phyloP scores from a whole-genome alignment of 2,329 filamentous ascomycete genomes.

The Colletotrichum acutatum region DNA sequence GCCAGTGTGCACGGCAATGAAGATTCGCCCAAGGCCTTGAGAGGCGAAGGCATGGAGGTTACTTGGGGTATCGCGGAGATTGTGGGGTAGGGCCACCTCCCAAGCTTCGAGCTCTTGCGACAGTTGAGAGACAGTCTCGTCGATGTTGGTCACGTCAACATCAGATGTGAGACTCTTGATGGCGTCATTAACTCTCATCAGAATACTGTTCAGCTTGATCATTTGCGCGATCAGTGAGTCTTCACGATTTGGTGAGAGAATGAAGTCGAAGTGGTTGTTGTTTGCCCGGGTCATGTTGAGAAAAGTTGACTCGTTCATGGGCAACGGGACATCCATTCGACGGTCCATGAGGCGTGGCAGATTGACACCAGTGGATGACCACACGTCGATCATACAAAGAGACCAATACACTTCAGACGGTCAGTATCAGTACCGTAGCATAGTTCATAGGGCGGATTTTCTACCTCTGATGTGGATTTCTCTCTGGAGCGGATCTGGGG shows the following conservation, averaged over 20 bases:
- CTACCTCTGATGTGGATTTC: slow-evolving; percentile 48
- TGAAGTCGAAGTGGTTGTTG: slow-evolving; percentile 37
- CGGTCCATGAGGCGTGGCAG: slow-evolving; percentile 38
- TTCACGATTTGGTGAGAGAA: slow-evolving; percentile 35
- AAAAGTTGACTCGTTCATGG: slow-evolving; percentile 50
- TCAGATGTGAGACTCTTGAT: slow-evolving; percentile 36
- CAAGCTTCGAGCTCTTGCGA: slow-evolving; percentile 48
- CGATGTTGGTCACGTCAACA: slow-evolving; percentile 40
- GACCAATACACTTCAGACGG: slow-evolving; percentile 37
- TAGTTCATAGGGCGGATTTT: neutral
- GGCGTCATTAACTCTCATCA: slow-evolving; percentile 52
- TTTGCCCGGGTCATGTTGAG: slow-evolving; percentile 39
- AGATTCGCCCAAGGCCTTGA: slow-evolving; percentile 53
- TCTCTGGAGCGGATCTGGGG: slow-evolving; percentile 42
- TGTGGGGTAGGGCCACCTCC: slow-evolving; percentile 46
- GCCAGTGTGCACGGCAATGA: slow-evolving; percentile 56
- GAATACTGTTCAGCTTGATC: slow-evolving; percentile 44
- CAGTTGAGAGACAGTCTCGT: slow-evolving; percentile 44
- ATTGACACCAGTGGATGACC: slow-evolving; percentile 39
- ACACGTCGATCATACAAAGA: slow-evolving; percentile 40
- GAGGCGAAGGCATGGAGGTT: slow-evolving; percentile 51
- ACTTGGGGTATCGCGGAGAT: slow-evolving; percentile 49
- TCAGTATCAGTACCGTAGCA: neutral
- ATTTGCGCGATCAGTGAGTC: slow-evolving; percentile 39
- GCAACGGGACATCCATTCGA: slow-evolving; percentile 43